Conservation (phyloP, 306 rosid species). For the Boehmeria nivea region DNA sequence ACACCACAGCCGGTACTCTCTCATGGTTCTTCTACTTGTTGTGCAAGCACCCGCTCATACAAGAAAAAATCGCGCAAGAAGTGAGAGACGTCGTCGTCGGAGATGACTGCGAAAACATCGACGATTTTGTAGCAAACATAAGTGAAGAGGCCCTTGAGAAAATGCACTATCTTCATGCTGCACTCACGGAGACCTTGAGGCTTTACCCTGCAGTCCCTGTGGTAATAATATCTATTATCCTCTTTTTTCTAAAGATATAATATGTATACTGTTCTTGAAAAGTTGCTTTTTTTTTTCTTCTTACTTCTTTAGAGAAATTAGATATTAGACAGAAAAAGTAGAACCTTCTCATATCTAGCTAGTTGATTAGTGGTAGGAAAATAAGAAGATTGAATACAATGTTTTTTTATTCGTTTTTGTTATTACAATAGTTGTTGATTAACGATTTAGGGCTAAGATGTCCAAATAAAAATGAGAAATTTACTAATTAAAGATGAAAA, state of each 20-base stretch:
- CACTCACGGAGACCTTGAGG: slow-evolving; percentile 73
- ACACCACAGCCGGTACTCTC: slow-evolving; percentile 60
- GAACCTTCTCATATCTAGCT: too few species aligned
- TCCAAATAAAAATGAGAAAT: too few species aligned
- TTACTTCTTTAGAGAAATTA: too few species aligned
- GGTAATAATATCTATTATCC: slow-evolving; percentile 15
- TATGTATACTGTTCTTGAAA: neutral
- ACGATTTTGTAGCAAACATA: slow-evolving; percentile 44
- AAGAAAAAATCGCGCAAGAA: slow-evolving; percentile 65
- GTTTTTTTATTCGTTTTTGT: too few species aligned
- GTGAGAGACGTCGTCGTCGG: slow-evolving; percentile 39
- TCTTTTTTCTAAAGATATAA: neutral
- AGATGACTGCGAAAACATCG: slow-evolving; percentile 25
- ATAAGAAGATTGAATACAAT: too few species aligned
- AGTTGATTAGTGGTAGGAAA: too few species aligned
- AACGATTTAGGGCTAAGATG: too few species aligned
- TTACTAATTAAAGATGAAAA: too few species aligned
- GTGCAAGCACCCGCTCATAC: slow-evolving; percentile 66
- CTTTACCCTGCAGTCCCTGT: slow-evolving; percentile 65
- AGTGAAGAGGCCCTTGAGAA: slow-evolving; percentile 48
- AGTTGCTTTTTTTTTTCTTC: neutral
- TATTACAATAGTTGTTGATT: too few species aligned
- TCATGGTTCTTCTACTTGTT: slow-evolving; percentile 84
- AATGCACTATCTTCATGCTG: slow-evolving; percentile 85
- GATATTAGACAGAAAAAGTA: too few species aligned